phyloP scores from a whole-genome alignment of 345 rosid genomes.

The Populus ilicifolia region DNA sequence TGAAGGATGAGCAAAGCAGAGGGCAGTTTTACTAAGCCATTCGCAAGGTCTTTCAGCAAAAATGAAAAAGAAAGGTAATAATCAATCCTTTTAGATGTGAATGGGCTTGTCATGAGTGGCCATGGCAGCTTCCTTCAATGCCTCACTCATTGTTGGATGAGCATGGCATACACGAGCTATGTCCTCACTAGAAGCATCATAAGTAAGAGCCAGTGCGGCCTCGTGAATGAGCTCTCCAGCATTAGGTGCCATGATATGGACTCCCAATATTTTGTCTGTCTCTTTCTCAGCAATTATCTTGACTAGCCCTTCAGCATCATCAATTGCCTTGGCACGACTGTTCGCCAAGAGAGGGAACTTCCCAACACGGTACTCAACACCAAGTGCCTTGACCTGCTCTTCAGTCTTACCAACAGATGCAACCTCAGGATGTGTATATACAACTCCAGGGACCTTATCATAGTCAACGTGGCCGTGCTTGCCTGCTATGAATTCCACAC shows the following conservation, averaged over 20 bases:
- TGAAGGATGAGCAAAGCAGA: conserved; percentile 14
- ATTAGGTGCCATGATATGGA: conserved; percentile 90
- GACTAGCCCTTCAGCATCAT: conserved; percentile 80
- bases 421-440: conserved; percentile 97
- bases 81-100: conserved; percentile 48
- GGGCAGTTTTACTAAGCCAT: conserved; percentile 4
- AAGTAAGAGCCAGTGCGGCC: conserved; percentile 80
- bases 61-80: conserved; percentile 14
- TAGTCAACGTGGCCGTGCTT: conserved; percentile 96
- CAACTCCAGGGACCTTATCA: conserved; percentile 96
- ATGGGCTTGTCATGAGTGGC: conserved; percentile 99
- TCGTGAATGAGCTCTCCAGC: conserved; percentile 98
- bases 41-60: conserved; percentile 17
- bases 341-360: conserved; percentile 98
- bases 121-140: conserved; percentile 99
- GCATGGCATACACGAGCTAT: conserved; percentile 98
- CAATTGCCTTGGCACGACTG: conserved; percentile 98
- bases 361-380: conserved; percentile 73
- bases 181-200: conserved; percentile 90
- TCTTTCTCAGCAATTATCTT: conserved; percentile 96
- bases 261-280: conserved; percentile 90
- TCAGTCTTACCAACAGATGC: conserved; percentile 97
- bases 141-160: conserved; percentile 99
- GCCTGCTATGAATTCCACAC: conserved; percentile 95
- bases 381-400: conserved; percentile 87